A percentile compares a stretch with the other conserved stretches of the same genome.
These are phyloP conservation scores for Ballota nigra DNA, from an alignment of 257 asterid genomes.

Conservation along the genomic window DNA sequence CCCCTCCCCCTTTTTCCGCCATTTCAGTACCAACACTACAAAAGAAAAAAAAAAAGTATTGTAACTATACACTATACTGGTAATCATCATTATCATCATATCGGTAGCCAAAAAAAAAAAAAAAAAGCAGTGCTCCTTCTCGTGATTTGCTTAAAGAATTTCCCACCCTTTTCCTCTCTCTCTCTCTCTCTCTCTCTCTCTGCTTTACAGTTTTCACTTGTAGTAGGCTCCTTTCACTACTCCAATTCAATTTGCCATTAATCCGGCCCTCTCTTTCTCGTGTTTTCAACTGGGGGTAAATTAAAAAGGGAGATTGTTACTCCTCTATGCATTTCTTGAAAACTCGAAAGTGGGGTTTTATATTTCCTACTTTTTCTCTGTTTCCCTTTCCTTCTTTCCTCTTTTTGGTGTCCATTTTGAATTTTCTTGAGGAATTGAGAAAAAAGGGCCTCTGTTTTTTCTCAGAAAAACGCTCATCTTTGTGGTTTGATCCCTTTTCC, in stretches of 20 bases:
- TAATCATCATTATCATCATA: constrained; percentile 29
- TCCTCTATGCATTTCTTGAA: constrained; percentile 20
- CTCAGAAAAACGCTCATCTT: constrained; percentile 20
- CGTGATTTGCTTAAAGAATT: constrained; percentile 43
- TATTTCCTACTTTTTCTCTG: constrained; percentile 3
- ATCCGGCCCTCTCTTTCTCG: constrained; percentile 31
- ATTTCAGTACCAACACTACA: constrained; percentile 23
- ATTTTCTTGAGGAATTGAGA: constrained; percentile 8
- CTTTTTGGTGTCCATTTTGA: constrained; percentile 19
- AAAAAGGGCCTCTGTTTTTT: constrained; percentile 16
- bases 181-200: constrained; percentile 38
- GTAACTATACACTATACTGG: background rate
- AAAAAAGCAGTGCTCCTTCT: constrained; percentile 31
- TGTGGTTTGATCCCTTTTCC: constrained; percentile 21
- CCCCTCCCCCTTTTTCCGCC: constrained; percentile 30
- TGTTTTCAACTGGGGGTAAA: constrained; percentile 19
- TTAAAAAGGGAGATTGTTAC: background rate
- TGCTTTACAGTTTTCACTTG: constrained; percentile 39
- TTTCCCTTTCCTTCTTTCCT: too few relatives aligned
- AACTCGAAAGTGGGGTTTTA: constrained; percentile 12
- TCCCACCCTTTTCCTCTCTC: constrained; percentile 27
- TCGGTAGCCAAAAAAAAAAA: background rate
- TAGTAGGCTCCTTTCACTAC: constrained; percentile 9
- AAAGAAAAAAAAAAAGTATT: background rate
- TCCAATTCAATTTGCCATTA: constrained; percentile 27